Evolutionary conservation across 1,284 basidiomycete genomes (phyloP), one percentile per base, ranked within the genome.

Genomic region (Pseudozyma hubeiensis): DNA sequence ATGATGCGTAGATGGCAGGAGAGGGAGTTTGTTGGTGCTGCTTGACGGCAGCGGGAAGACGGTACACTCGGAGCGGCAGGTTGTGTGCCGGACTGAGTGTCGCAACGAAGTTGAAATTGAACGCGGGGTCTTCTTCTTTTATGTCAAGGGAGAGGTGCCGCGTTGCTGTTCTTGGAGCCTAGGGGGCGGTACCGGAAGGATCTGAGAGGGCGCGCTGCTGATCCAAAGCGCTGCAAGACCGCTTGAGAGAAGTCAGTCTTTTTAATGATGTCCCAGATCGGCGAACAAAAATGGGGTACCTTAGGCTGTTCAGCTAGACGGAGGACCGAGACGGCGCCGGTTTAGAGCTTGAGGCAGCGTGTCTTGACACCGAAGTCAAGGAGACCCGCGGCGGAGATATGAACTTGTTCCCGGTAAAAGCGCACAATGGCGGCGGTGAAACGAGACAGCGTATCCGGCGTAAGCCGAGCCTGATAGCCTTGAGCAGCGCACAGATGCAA

Each of bases 1-100:
- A 47, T 63, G 55, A 53, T 66, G 58, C 64, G 44, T 29, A 30
- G 37, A 16, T 8, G 43, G 58, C 58, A 57, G 62, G 62, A 60
- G 51, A 31, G 54, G 16, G 31, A 34, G 29, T 11, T 37, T 37
- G 50, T 13, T 10, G 16, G 48, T 37, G 44, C 57, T 50, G 40
- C 24, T 24, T 40, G 41, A 31, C 30, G 35, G 59, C 39, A 47
- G 24, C 33, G 13, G 40, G n/a, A 41, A n/a, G 31, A 19, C 24
- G 9, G 41, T 33, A 46, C 33, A 48, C 14, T 30, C 37, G 57
- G 17, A 34, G 37, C 29, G 13, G 34, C 16, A 30, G 30, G 5
- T 31, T 14, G 8, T 44, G 19, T 19, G 43, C 29, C 10, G 40
- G 37, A 29, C 52, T 53, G 30, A 16, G 39, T n/a, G 50, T 52